Evolutionary conservation across 805 yeast species (phyloP).

Genomic region (Saccharomycopsis babjevae): DNA sequence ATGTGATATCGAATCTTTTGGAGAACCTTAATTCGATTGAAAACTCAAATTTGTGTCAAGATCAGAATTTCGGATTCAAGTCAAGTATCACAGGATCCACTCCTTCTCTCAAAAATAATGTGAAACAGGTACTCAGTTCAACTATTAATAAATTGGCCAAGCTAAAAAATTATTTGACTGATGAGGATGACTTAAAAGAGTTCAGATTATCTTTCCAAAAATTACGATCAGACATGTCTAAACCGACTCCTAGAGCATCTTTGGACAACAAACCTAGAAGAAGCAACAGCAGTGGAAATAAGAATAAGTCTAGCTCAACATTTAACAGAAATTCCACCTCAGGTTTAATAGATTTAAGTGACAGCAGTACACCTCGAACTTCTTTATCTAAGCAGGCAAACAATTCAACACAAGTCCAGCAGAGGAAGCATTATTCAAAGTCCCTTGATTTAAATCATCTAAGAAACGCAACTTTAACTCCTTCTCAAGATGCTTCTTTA

Average conservation of each 20-base stretch:
- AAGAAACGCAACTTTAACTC: not conserved
- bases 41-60: constrained; percentile 15
- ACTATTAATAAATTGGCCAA: constrained; percentile 15
- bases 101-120: constrained; percentile 3
- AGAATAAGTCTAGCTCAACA: not conserved
- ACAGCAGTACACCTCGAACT: not conserved
- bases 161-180: constrained; percentile 13
- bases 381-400: not conserved
- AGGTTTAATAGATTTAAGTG: not conserved
- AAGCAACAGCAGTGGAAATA: not conserved
- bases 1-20: constrained; percentile 1
- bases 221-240: constrained; percentile 15
- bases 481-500: not conserved
- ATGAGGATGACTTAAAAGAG: constrained; percentile 13
- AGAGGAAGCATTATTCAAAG: not conserved
- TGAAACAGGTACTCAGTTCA: constrained; percentile 7
- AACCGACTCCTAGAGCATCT: constrained; percentile 18
- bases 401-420: not conserved
- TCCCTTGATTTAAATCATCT: not conserved
- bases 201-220: constrained; percentile 17
- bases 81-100: not conserved
- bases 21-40: constrained; percentile 14
- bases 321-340: not conserved
- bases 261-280: constrained; percentile 8
- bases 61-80: not conserved